Evolutionary conservation across 768 basidiomycete genomes (phyloP).

Genomic region (Tephrocybe sp.): DNA sequence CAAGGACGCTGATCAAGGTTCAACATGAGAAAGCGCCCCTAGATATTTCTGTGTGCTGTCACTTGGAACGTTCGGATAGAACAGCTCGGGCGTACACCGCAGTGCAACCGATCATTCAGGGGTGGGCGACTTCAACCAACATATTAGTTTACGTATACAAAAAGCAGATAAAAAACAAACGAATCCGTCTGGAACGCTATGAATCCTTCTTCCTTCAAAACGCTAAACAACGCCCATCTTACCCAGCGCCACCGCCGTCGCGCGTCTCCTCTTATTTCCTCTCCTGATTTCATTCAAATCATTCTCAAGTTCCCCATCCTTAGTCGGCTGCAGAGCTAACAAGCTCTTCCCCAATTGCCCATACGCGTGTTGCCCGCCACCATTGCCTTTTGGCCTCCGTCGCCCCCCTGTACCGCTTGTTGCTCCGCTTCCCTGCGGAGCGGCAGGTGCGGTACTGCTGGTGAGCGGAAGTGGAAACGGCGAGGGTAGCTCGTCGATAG

Average conservation of each 20-base stretch:
- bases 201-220: too few relatives aligned
- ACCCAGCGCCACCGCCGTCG: slow-evolving; percentile 24
- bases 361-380: slow-evolving; percentile 57
- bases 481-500: slow-evolving; percentile 83
- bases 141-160: too few relatives aligned
- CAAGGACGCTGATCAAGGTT: too few relatives aligned
- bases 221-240: slow-evolving; percentile 12
- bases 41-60: too few relatives aligned
- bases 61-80: too few relatives aligned
- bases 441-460: slow-evolving; percentile 40
- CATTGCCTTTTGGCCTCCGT: slow-evolving; percentile 52
- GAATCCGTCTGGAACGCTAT: too few relatives aligned
- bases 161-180: too few relatives aligned
- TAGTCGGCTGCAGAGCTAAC: slow-evolving; percentile 49
- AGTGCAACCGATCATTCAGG: too few relatives aligned
- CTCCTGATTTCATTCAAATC: slow-evolving; percentile 78
- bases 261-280: slow-evolving; percentile 63
- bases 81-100: too few relatives aligned
- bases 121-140: too few relatives aligned
- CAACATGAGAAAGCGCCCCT: too few relatives aligned
- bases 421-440: slow-evolving; percentile 28
- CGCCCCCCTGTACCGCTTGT: slow-evolving; percentile 37
- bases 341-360: slow-evolving; percentile 71
- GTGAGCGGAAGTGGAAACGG: slow-evolving; percentile 79
- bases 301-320: slow-evolving; percentile 70